phyloP scores from a whole-genome alignment of 192 early-diverging fungal species.

The Rhizoclosmatium sp. region DNA sequence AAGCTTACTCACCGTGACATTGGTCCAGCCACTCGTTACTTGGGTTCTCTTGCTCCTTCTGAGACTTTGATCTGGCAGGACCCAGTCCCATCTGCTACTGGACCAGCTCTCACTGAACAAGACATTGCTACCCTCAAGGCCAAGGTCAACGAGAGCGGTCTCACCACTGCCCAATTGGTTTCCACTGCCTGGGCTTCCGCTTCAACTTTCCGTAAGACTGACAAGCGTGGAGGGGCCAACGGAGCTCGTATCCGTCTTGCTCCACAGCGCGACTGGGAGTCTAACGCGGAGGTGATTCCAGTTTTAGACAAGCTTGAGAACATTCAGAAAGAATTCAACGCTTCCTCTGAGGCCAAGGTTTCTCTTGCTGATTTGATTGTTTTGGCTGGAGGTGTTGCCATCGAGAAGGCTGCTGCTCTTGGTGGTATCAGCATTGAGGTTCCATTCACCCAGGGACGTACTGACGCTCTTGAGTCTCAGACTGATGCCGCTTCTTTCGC shows the following conservation, averaged over 20 bases:
- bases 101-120: neutral
- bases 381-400: slow-evolving; percentile 41
- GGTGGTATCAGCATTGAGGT: slow-evolving; percentile 6
- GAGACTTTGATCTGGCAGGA: slow-evolving; percentile 46
- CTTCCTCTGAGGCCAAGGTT: slow-evolving; percentile 57
- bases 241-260: slow-evolving; percentile 46
- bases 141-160: slow-evolving; percentile 16
- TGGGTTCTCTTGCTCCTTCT: slow-evolving; percentile 35
- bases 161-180: slow-evolving; percentile 26
- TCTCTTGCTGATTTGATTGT: slow-evolving; percentile 71
- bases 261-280: slow-evolving; percentile 61
- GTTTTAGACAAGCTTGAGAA: slow-evolving; percentile 77
- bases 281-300: slow-evolving; percentile 72
- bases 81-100: slow-evolving; percentile 37
- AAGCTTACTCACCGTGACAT: slow-evolving; percentile 50
- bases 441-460: slow-evolving; percentile 24
- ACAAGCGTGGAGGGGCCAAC: slow-evolving; percentile 47
- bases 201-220: slow-evolving; percentile 43
- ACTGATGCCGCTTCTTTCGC: slow-evolving; percentile 22
- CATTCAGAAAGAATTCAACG: slow-evolving; percentile 36
- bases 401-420: slow-evolving; percentile 35
- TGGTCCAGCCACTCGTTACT: slow-evolving; percentile 40
- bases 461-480: slow-evolving; percentile 29
- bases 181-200: slow-evolving; percentile 43
- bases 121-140: slow-evolving; percentile 29